Evolutionary conservation across 1,139 yeast species (phyloP).

Genomic region (Taphrina flavorubra): DNA sequence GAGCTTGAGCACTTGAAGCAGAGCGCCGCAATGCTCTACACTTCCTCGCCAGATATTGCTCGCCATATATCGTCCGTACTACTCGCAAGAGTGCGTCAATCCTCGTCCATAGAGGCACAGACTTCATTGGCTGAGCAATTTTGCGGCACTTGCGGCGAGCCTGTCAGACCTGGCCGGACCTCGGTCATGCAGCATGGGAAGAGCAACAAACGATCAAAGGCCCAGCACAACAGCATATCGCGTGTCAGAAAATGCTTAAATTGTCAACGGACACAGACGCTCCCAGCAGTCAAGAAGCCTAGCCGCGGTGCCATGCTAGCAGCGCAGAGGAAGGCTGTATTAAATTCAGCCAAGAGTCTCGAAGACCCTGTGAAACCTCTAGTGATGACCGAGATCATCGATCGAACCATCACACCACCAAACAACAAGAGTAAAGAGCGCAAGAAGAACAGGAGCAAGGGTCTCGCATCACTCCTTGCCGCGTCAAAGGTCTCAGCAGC

Average conservation of each 20-base stretch:
- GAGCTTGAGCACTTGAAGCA: background rate
- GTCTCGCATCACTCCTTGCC: slow-evolving; percentile 20
- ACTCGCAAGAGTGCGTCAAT: background rate
- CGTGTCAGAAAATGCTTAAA: background rate
- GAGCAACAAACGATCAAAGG: background rate
- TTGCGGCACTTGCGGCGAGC: slow-evolving; percentile 1
- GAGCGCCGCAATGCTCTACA: slow-evolving; percentile 5
- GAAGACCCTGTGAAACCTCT: background rate
- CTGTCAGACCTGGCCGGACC: background rate
- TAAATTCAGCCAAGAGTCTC: background rate
- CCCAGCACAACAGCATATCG: background rate
- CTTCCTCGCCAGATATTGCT: background rate
- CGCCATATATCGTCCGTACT: background rate
- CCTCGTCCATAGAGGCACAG: background rate
- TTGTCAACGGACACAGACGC: background rate
- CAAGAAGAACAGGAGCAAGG: slow-evolving; percentile 14
- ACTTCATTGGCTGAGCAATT: background rate
- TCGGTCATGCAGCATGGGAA: background rate
- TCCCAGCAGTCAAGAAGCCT: slow-evolving; percentile 1
- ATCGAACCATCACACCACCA: too few relatives aligned
- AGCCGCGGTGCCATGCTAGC: slow-evolving; percentile 22
- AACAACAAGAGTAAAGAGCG: slow-evolving; percentile 21
- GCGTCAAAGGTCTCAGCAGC: background rate
- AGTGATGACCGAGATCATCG: background rate
- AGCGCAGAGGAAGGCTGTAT: background rate